Base-by-base conservation (phyloP, 2,329 filamentous ascomycete species). In the Alternaria sp. region DNA sequence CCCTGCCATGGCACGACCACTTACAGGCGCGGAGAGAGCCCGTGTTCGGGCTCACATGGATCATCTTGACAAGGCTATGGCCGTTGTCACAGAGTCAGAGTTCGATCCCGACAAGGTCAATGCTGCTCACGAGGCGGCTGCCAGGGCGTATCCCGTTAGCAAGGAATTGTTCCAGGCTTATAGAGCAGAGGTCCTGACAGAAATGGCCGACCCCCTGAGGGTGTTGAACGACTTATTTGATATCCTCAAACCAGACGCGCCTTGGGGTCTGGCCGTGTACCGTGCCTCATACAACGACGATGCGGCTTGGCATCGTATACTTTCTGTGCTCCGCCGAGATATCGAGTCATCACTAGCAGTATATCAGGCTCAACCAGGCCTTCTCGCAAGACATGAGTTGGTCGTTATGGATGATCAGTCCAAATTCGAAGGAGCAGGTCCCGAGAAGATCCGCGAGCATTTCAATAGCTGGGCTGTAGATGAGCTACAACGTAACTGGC, bases 181-280 rank as follows among this genome's bases (percentile, higher is more conserved):
- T 22, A 41, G 39, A 9, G 39, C 39, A 26, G 51, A 44, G 28
- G 6, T 16, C n/a, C 5, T 36, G 39, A 16, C 14, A 24, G 18
- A 36, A 24, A 30, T n/a, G 36, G 48, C 34, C 22, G 38, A 36
- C 8, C 39, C 39, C 14, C 28, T 44, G 51, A 41, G 39, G 39
- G 51, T 44, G 39, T 53, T 53, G 18, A 12, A 7, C 18, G 8
- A 36, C 11, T 11, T 41, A 12, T 41, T 6, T 18, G 3, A 9
- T 14, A 24, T 18, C 34, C 51, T 53, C 39, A 36, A 53, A 44
- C 51, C 51, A 12, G 30, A 53, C 20, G 51, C 41, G 30, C 30
- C 51, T 53, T 53, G 41, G 51, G 51, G 51, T 53, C 30, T 53
- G 28, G 41, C 26, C 14, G 30, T 53, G 51, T 53, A 53, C 41